Conservation (phyloP, 495 filamentous ascomycete species). For the Thozetella sp. region DNA sequence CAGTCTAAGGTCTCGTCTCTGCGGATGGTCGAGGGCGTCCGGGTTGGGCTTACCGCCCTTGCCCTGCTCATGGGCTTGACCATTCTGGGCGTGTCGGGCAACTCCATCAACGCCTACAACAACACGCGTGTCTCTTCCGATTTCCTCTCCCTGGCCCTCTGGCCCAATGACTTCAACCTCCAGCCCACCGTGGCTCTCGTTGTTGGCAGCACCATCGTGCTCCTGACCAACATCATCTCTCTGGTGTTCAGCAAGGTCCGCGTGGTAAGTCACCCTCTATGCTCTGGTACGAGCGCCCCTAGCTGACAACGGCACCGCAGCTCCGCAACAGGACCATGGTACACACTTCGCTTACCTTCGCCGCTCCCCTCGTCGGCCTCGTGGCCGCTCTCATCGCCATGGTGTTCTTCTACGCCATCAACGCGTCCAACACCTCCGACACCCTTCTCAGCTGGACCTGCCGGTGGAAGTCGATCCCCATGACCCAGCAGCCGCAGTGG, state of each 20-base stretch:
- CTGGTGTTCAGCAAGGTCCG: constrained; percentile 40
- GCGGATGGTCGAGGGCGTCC: constrained; percentile 38
- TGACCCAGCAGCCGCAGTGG: constrained; percentile 48
- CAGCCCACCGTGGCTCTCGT: constrained; percentile 52
- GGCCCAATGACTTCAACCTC: constrained; percentile 53
- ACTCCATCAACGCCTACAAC: constrained; percentile 50
- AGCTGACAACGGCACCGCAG: constrained; percentile 25
- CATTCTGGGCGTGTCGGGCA: constrained; percentile 47
- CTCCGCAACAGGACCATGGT: constrained; percentile 35
- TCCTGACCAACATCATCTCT: constrained; percentile 40
- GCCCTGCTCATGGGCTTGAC: constrained; percentile 47
- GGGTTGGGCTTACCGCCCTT: constrained; percentile 45
- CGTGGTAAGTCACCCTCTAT: constrained; percentile 25
- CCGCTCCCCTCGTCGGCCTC: constrained; percentile 41
- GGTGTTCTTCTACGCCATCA: constrained; percentile 55
- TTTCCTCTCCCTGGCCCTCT: constrained; percentile 42
- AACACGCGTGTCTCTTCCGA: constrained; percentile 37
- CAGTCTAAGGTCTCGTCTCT: constrained; percentile 32
- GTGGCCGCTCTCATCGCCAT: constrained; percentile 48
- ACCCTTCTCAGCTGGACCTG: constrained; percentile 58
- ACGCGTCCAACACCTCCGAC: constrained; percentile 42
- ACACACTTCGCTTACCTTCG: constrained; percentile 38
- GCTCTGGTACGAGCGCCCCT: constrained; percentile 3
- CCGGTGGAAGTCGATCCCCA: constrained; percentile 47
- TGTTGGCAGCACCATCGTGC: constrained; percentile 40